Percentiles rank a stretch among this genome's conserved stretches.
These are phyloP conservation scores for Groenewaldozyma auringiensis DNA, from an alignment of 1,139 yeast species.

Conservation along the genomic window DNA sequence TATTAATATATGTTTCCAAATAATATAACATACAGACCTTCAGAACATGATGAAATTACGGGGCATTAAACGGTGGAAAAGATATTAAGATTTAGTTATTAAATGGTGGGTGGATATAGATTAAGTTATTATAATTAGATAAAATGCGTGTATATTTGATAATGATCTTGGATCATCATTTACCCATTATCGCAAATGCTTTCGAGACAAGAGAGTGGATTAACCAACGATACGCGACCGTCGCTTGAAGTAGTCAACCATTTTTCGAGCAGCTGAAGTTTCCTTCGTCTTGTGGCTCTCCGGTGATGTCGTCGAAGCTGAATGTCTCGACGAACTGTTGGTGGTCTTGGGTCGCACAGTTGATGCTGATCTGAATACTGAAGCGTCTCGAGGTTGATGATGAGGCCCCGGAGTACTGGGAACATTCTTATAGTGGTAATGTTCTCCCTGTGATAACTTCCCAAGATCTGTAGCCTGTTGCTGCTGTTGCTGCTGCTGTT, in stretches of 20 bases:
- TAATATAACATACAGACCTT: too few relatives aligned
- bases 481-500: neutral
- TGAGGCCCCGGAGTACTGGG: neutral
- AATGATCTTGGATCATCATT: too few relatives aligned
- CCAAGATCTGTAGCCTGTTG: neutral
- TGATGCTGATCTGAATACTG: slow-evolving; percentile 1
- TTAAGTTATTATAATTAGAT: too few relatives aligned
- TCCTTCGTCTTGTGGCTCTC: slow-evolving; percentile 11
- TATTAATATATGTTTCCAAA: neutral
- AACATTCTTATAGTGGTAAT: neutral
- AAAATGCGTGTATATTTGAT: too few relatives aligned
- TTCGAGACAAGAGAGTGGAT: too few relatives aligned
- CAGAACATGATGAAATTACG: too few relatives aligned
- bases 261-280: slow-evolving; percentile 26
- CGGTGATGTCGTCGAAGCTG: slow-evolving; percentile 5
- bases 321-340: slow-evolving; percentile 1
- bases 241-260: slow-evolving; percentile 33
- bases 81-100: too few relatives aligned
- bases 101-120: too few relatives aligned
- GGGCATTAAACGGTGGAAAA: too few relatives aligned
- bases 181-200: too few relatives aligned
- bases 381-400: slow-evolving; percentile 9
- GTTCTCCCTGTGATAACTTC: neutral
- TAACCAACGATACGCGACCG: slow-evolving; percentile 36
- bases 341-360: neutral